phyloP scores from a whole-genome alignment of 306 rosid species.

The Begonia fuchsioides region DNA sequence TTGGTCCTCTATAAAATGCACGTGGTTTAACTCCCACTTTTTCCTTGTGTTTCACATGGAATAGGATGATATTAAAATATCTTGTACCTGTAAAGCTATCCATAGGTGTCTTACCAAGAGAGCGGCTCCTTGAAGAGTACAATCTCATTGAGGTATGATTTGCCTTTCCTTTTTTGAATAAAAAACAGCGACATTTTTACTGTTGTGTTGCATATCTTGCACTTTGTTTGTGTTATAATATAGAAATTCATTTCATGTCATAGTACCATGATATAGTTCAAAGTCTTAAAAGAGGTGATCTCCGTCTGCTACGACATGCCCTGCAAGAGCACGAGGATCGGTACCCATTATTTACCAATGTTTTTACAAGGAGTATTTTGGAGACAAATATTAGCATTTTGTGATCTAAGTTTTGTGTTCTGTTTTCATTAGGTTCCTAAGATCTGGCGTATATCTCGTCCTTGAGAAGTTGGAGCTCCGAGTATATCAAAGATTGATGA shows the following conservation, averaged over 20 bases:
- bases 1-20: not conserved
- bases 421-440: slow-evolving; percentile 49
- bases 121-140: slow-evolving; percentile 54
- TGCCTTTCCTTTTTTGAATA: not conserved
- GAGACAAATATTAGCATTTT: not conserved
- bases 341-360: slow-evolving; percentile 16
- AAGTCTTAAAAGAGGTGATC: slow-evolving; percentile 88
- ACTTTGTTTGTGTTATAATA: no score
- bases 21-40: slow-evolving; percentile 7
- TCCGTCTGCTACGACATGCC: slow-evolving; percentile 73
- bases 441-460: slow-evolving; percentile 95
- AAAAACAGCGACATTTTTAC: not conserved
- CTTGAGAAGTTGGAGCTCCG: slow-evolving; percentile 96
- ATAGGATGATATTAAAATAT: slow-evolving; percentile 85
- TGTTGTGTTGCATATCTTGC: no score
- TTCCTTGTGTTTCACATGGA: slow-evolving; percentile 10
- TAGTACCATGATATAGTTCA: slow-evolving; percentile 67
- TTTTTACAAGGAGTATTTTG: slow-evolving; percentile 1
- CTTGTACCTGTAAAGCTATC: slow-evolving; percentile 97
- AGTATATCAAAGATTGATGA: slow-evolving; percentile 83
- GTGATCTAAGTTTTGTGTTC: not conserved
- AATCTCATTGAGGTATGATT: slow-evolving; percentile 66
- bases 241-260: slow-evolving; percentile 5
- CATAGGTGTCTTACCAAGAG: slow-evolving; percentile 74
- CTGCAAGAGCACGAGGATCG: slow-evolving; percentile 77